Conservation (phyloP, 2,329 filamentous ascomycete genomes). For the Coniochaeta prunicola region DNA sequence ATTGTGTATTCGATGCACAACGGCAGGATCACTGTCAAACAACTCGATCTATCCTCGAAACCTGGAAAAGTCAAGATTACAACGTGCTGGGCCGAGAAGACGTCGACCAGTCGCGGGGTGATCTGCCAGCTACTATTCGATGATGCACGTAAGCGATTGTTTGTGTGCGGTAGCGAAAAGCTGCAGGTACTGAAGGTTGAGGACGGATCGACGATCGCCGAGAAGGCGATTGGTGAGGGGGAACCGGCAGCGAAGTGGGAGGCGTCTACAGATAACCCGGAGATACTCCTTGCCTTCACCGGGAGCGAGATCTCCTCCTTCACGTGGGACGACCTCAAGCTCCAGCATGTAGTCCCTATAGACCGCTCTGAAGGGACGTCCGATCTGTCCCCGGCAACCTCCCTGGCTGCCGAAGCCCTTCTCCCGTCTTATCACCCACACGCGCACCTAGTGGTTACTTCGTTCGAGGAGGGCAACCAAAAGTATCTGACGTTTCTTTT, state of each 20-base stretch:
- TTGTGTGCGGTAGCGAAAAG: conserved; percentile 3
- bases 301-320: background rate
- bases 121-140: conserved; percentile 8
- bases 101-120: background rate
- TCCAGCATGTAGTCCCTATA: background rate
- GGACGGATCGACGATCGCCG: conserved; percentile 4
- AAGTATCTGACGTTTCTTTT: background rate
- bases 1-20: conserved; percentile 9
- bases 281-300: background rate
- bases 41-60: background rate
- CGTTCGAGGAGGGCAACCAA: background rate
- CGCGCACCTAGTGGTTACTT: background rate
- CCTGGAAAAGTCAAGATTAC: background rate
- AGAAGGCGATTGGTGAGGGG: background rate
- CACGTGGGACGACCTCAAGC: background rate
- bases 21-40: conserved; percentile 4
- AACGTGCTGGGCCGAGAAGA: background rate
- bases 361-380: background rate
- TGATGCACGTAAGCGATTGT: background rate
- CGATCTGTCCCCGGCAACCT: background rate
- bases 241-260: background rate
- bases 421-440: background rate
- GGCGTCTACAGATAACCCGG: background rate
- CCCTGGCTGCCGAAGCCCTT: background rate
- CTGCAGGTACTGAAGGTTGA: conserved; percentile 4